These are phyloP conservation scores for Gastrolobium bilobum DNA, from an alignment of 306 rosid species.

Conservation along the genomic window DNA sequence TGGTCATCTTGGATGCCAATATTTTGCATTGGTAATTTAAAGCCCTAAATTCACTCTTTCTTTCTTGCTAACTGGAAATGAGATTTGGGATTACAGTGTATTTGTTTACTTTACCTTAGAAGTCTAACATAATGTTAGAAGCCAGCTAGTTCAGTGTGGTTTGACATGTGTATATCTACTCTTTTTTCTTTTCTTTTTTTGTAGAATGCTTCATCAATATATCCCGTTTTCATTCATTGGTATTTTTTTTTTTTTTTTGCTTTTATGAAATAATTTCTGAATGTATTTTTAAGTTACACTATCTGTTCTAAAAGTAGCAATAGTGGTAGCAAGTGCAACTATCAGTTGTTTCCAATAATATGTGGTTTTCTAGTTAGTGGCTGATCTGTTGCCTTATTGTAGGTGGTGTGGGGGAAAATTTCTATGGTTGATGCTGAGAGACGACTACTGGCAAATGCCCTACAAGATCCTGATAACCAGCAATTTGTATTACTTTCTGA, in stretches of 20 bases:
- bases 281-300: neutral
- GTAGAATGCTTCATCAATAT: neutral
- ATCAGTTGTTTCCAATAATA: slow-evolving; percentile 11
- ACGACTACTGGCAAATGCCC: slow-evolving; percentile 81
- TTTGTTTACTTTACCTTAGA: neutral
- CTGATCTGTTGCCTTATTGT: slow-evolving; percentile 46
- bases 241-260: too few species aligned
- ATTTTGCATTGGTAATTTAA: slow-evolving; percentile 5
- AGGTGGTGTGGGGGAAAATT: slow-evolving; percentile 96
- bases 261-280: neutral
- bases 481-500: slow-evolving; percentile 97
- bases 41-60: neutral
- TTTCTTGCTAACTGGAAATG: slow-evolving; percentile 17
- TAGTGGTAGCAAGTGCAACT: slow-evolving; percentile 21
- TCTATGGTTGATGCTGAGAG: slow-evolving; percentile 95
- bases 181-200: neutral
- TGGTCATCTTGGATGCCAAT: neutral
- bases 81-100: neutral
- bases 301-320: slow-evolving; percentile 26
- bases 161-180: slow-evolving; percentile 11
- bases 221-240: neutral
- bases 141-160: slow-evolving; percentile 17
- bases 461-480: slow-evolving; percentile 85
- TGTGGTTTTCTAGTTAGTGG: slow-evolving; percentile 23
- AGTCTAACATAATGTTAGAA: neutral